Evolutionary conservation across 164 flowering plant genomes (phyloP), one percentile per base, ranked within the genome.

Genomic region (Sedum album): DNA sequence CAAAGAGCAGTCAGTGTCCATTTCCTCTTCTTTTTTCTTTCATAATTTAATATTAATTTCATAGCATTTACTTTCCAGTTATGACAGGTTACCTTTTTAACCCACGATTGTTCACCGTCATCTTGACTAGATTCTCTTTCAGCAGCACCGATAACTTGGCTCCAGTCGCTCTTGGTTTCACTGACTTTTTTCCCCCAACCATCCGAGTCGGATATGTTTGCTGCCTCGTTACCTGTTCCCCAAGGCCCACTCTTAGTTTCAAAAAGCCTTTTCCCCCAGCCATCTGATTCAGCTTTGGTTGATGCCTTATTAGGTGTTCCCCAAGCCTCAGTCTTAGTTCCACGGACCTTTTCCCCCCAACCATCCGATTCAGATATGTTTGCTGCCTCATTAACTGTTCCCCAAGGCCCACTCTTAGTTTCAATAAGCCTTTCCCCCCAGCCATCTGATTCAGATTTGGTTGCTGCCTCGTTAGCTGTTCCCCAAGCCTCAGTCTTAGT

Each of bases 81-180:
- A 57, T 13, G 18, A 57, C 60, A 57, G 7, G 28, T 26, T 57
- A 57, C 62, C 62, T 57, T 57, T 23, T 57, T 14, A 1, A 33
- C 33, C 62, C 62, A 57, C 33, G 62, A 6, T 25, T 55, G 35
- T 57, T 57, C 33, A 28, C 60, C 60, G 14, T 13, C 15, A 13
- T 25, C 9, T 55, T 7, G 4, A 26, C 10, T 15, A 25, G 60
- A 55, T 25, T 55, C 60, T 55, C 31, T 10, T 25, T 57, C 48
- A 11, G 23, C 31, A 11, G 33, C 18, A 26, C 28, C 62, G 28
- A 57, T 28, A 26, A 33, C 33, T 57, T 13, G 62, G 18, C 62
- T 33, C 62, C 62, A 57, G 20, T 14, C 20, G 33, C 62, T 57
- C 18, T 57, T 57, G n/a, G 62, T 57, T 28, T 28, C 62, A 57